A percentile compares a stretch with the other conserved stretches of the same genome.
phyloP scores from a whole-genome alignment of 169 alveolate genomes.

The Cryptosporidium meleagridis region DNA sequence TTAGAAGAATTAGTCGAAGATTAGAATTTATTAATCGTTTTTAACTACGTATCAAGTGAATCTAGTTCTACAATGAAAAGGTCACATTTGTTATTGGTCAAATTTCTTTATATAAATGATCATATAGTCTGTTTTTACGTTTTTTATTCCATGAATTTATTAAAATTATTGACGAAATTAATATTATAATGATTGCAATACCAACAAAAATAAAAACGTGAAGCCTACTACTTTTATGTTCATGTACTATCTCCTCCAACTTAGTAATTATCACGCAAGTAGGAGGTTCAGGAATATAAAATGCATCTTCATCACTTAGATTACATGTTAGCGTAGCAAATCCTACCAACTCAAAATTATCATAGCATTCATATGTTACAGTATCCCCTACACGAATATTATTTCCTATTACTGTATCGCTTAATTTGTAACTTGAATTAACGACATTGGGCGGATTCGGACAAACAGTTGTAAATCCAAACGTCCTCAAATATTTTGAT shows the following conservation, averaged over 20 bases:
- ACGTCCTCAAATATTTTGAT: conserved; percentile 32
- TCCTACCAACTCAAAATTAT: conserved; percentile 32
- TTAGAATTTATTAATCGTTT: background rate
- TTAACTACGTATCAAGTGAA: background rate
- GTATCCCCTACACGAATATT: conserved; percentile 71
- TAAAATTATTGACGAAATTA: background rate
- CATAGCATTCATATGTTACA: conserved; percentile 65
- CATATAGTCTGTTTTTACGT: background rate
- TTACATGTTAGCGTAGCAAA: conserved; percentile 57
- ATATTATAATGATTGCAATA: background rate
- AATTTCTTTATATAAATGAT: conserved; percentile 8
- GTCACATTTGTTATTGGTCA: background rate
- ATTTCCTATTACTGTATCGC: conserved; percentile 64
- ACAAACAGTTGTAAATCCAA: conserved; percentile 54
- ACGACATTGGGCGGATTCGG: conserved; percentile 61
- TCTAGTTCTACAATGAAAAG: background rate
- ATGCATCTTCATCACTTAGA: conserved; percentile 42
- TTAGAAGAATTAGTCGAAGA: conserved; percentile 41
- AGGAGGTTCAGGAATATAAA: conserved; percentile 41
- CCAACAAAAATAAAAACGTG: conserved; percentile 7
- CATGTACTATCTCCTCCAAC: background rate
- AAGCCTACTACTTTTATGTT: background rate
- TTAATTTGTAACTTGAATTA: conserved; percentile 42
- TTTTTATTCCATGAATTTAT: conserved; percentile 23
- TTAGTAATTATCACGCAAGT: conserved; percentile 4